A percentile compares a stretch with the other conserved stretches of the same genome.
Evolutionary conservation across 768 basidiomycete genomes (phyloP).

Genomic region (Xerocomus spinulosus): DNA sequence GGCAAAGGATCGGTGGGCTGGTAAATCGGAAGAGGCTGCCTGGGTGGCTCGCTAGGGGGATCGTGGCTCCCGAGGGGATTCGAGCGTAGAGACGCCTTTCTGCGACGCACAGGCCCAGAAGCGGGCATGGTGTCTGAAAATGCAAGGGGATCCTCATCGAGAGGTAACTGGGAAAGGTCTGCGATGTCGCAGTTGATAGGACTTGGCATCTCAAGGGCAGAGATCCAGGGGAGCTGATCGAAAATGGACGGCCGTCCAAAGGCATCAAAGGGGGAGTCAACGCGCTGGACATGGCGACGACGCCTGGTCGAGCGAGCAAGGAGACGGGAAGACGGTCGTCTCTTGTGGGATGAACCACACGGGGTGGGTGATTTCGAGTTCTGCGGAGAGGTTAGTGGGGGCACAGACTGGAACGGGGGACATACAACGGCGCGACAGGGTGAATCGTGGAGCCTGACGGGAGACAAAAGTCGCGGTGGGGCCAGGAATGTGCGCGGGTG

Average conservation of each 20-base stretch:
- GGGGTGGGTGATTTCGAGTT: conserved; percentile 36
- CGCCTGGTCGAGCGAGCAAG: conserved; percentile 38
- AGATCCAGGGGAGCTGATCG: conserved; percentile 67
- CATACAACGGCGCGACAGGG: conserved; percentile 19
- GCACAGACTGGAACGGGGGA: not conserved
- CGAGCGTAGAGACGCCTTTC: conserved; percentile 50
- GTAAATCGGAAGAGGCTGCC: conserved; percentile 27
- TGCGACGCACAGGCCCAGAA: conserved; percentile 55
- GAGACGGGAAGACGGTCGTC: conserved; percentile 32
- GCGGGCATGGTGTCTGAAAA: conserved; percentile 23
- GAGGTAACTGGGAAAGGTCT: conserved; percentile 58
- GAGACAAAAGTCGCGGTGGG: conserved; percentile 36
- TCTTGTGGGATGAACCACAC: conserved; percentile 37
- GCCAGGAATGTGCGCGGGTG: conserved; percentile 20
- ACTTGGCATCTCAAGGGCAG: conserved; percentile 47
- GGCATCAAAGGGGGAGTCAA: conserved; percentile 39
- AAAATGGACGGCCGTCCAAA: conserved; percentile 37
- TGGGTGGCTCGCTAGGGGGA: conserved; percentile 12
- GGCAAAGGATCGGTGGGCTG: conserved; percentile 20
- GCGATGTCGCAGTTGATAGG: conserved; percentile 54
- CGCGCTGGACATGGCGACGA: conserved; percentile 38
- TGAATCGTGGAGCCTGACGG: conserved; percentile 33
- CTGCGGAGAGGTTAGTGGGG: conserved; percentile 26
- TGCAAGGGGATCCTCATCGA: conserved; percentile 21
- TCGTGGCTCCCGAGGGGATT: conserved; percentile 38